Conservation (phyloP, 2,329 filamentous ascomycete species). For the Ophiostoma novo-ulmi region DNA sequence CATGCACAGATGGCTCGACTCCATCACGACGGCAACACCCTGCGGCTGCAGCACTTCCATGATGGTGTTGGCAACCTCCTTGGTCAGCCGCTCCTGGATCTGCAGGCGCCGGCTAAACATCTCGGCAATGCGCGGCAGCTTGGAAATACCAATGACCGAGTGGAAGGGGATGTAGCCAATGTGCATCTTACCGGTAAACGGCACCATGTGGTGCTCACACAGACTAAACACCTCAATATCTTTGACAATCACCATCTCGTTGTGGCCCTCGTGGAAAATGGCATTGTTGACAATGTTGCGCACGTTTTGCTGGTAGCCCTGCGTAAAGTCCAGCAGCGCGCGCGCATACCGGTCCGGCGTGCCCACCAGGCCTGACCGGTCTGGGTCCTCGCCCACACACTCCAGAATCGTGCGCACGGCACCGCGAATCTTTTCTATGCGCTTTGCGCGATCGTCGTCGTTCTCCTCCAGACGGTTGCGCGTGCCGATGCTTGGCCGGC, state of each 20-base stretch:
- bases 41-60: constrained; percentile 90
- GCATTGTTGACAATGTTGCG: constrained; percentile 87
- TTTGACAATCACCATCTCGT: constrained; percentile 96
- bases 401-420: constrained; percentile 63
- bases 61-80: constrained; percentile 90
- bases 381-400: constrained; percentile 63
- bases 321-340: constrained; percentile 91
- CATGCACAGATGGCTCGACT: constrained; percentile 96
- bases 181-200: constrained; percentile 98
- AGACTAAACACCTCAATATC: constrained; percentile 93
- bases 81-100: constrained; percentile 93
- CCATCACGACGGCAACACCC: constrained; percentile 95
- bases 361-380: constrained; percentile 58
- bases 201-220: constrained; percentile 96
- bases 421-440: constrained; percentile 54
- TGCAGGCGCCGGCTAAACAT: constrained; percentile 93
- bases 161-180: constrained; percentile 94
- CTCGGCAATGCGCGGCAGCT: constrained; percentile 90
- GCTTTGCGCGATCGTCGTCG: constrained; percentile 45
- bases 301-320: constrained; percentile 94
- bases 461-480: constrained; percentile 57
- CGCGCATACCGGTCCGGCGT: constrained; percentile 87
- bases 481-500: constrained; percentile 49
- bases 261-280: constrained; percentile 93
- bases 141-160: constrained; percentile 90